Percentiles rank a stretch among this genome's conserved stretches.
Evolutionary conservation across 805 yeast genomes (phyloP).

Genomic region (Saccharomycopsis lassenensis): DNA sequence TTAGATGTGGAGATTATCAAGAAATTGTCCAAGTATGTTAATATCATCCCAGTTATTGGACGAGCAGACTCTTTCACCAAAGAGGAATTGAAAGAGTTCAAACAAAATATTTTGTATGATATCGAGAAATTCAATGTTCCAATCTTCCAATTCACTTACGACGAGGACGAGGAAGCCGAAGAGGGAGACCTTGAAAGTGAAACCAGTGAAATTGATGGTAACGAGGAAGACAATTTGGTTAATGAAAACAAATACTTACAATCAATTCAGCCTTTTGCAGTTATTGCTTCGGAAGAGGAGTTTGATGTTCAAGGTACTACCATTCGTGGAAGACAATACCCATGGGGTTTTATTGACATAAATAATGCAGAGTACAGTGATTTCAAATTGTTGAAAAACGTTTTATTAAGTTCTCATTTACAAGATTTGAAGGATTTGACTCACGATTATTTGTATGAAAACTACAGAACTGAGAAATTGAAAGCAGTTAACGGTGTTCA

Average conservation of each 20-base stretch:
- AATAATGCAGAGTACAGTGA: slow-evolving; percentile 42
- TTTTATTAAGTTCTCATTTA: slow-evolving; percentile 46
- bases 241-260: slow-evolving; percentile 57
- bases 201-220: slow-evolving; percentile 58
- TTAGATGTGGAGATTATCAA: slow-evolving; percentile 66
- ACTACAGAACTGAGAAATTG: slow-evolving; percentile 54
- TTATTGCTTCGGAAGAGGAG: slow-evolving; percentile 53
- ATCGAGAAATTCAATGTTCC: slow-evolving; percentile 63
- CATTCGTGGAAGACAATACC: slow-evolving; percentile 54
- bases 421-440: slow-evolving; percentile 58
- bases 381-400: slow-evolving; percentile 43
- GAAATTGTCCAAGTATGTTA: slow-evolving; percentile 57
- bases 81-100: slow-evolving; percentile 47
- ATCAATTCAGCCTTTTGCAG: slow-evolving; percentile 64
- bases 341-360: slow-evolving; percentile 63
- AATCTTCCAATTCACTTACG: slow-evolving; percentile 59
- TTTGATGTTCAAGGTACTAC: slow-evolving; percentile 38
- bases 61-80: slow-evolving; percentile 64
- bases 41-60: slow-evolving; percentile 60
- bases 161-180: slow-evolving; percentile 56
- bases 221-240: slow-evolving; percentile 57
- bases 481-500: slow-evolving; percentile 34
- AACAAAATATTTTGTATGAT: slow-evolving; percentile 48
- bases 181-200: slow-evolving; percentile 59
- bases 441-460: slow-evolving; percentile 52